These are phyloP conservation scores for Aspergillus tanneri DNA, from an alignment of 2,329 filamentous ascomycete species.

Conservation along the genomic window DNA sequence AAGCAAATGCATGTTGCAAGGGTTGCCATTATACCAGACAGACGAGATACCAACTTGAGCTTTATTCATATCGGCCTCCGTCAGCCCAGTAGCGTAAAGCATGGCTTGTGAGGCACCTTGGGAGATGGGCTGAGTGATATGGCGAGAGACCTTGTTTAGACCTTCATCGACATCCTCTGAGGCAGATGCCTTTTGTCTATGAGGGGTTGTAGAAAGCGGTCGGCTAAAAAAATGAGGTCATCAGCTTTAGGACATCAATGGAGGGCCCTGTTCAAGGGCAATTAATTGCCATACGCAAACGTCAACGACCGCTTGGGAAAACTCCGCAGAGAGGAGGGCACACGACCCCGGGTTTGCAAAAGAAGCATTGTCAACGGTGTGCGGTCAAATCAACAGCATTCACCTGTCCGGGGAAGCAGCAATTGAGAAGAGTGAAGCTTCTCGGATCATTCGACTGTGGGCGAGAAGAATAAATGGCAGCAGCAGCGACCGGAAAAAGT, in stretches of 20 bases:
- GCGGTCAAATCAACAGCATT: neutral
- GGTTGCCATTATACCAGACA: conserved; percentile 97
- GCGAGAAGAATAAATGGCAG: neutral
- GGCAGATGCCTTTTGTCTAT: conserved; percentile 41
- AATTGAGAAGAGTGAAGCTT: neutral
- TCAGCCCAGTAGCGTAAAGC: conserved; percentile 92
- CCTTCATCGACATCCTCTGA: conserved; percentile 50
- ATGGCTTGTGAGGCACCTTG: conserved; percentile 98
- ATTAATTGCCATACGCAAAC: conserved; percentile 5
- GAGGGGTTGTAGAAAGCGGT: conserved; percentile 45
- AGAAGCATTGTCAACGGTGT: conserved; percentile 27
- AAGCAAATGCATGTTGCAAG: conserved; percentile 98
- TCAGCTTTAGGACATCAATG: neutral
- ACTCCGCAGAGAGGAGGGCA: conserved; percentile 30
- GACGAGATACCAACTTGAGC: conserved; percentile 97
- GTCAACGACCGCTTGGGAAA: conserved; percentile 16
- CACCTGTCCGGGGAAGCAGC: neutral
- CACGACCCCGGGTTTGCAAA: conserved; percentile 29
- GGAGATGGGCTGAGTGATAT: conserved; percentile 94
- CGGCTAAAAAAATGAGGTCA: conserved; percentile 25
- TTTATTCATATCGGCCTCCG: conserved; percentile 86
- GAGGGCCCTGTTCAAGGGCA: neutral
- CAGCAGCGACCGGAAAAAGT: conserved; percentile 7
- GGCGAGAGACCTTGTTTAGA: conserved; percentile 79
- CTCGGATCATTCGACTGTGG: neutral